Conservation (phyloP, 164 flowering plant genomes). For the Chimonanthus praecox region DNA sequence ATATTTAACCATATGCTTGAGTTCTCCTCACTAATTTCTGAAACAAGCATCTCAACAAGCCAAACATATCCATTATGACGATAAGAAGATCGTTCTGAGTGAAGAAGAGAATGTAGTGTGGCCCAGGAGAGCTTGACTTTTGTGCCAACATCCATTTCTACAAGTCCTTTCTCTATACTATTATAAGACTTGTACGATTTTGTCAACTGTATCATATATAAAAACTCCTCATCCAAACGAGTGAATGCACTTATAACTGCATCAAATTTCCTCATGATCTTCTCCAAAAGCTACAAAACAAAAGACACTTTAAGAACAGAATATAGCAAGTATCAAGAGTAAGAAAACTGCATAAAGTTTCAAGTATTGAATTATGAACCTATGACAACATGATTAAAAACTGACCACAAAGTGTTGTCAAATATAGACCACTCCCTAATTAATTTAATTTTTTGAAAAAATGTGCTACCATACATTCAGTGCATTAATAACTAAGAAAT, state of each 20-base stretch:
- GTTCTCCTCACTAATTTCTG: constrained; percentile 59
- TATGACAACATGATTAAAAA: not conserved
- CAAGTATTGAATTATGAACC: not conserved
- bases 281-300: constrained; percentile 72
- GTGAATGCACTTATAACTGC: constrained; percentile 60
- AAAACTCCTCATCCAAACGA: constrained; percentile 71
- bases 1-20: constrained; percentile 52
- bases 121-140: constrained; percentile 73
- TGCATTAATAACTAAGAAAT: too few relatives aligned
- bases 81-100: constrained; percentile 66
- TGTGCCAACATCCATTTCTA: constrained; percentile 29
- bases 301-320: not conserved
- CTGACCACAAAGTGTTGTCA: not conserved
- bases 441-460: too few relatives aligned
- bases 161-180: constrained; percentile 36
- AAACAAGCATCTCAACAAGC: constrained; percentile 83
- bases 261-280: constrained; percentile 60
- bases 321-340: not conserved
- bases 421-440: too few relatives aligned
- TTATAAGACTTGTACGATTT: constrained; percentile 57
- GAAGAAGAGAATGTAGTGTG: constrained; percentile 93
- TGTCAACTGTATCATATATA: constrained; percentile 59
- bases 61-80: constrained; percentile 92
- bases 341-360: not conserved
- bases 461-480: too few relatives aligned